phyloP scores from a whole-genome alignment of 108 stramenopile genomes.

The Cyclotella choctawhatcheeana region DNA sequence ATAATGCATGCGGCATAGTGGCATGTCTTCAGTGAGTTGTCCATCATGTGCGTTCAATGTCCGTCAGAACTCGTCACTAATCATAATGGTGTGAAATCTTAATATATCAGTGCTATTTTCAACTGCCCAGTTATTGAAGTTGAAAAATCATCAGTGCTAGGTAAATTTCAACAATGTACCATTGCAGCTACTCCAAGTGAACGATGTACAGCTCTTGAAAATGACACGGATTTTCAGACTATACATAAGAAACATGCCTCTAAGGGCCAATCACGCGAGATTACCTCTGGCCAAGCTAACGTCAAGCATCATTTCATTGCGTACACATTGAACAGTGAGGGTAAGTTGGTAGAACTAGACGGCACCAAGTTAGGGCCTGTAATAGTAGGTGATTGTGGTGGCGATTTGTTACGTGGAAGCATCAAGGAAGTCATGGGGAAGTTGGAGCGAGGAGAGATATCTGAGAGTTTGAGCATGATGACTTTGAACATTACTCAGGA shows the following conservation, averaged over 20 bases:
- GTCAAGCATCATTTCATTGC: constrained; percentile 66
- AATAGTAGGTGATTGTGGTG: constrained; percentile 46
- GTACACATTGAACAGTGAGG: constrained; percentile 47
- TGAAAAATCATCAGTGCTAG: constrained; percentile 35
- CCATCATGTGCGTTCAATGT: too few relatives aligned
- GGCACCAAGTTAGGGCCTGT: constrained; percentile 65
- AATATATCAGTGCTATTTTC: constrained; percentile 60
- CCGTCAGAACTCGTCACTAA: too few relatives aligned
- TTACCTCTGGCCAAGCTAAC: constrained; percentile 48
- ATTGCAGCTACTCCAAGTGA: constrained; percentile 38
- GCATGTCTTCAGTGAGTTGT: constrained; percentile 71
- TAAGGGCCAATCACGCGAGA: constrained; percentile 50
- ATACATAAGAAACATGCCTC: constrained; percentile 51
- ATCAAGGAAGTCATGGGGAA: constrained; percentile 54
- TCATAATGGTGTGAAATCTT: too few relatives aligned
- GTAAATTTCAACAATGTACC: constrained; percentile 29
- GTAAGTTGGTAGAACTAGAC: constrained; percentile 58
- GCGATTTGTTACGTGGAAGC: constrained; percentile 51
- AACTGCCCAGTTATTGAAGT: constrained; percentile 40
- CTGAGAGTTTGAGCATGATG: constrained; percentile 64
- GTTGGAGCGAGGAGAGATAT: constrained; percentile 54
- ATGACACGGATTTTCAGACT: constrained; percentile 46
- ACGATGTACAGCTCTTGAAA: constrained; percentile 45
- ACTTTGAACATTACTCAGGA: constrained; percentile 55
- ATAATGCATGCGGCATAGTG: constrained; percentile 71